These are phyloP conservation scores for Yamadazyma olivae DNA, from an alignment of 805 yeast species.

Conservation along the genomic window DNA sequence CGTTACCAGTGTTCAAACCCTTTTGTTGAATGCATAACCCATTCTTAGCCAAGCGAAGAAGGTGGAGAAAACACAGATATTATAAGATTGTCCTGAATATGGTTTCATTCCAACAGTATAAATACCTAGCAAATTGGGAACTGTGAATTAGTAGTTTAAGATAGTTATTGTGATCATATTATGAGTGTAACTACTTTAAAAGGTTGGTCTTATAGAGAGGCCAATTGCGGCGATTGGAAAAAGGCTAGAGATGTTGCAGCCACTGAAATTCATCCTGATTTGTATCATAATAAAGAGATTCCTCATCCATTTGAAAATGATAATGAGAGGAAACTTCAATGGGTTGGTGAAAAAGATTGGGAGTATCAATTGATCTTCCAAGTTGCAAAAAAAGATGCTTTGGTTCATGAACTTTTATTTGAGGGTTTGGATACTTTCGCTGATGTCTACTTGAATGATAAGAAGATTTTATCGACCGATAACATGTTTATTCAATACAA, in stretches of 20 bases:
- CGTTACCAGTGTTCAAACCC: too few relatives aligned
- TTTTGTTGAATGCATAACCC: too few relatives aligned
- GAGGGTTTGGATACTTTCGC: conserved; percentile 46
- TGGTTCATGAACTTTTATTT: conserved; percentile 26
- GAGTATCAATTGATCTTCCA: conserved; percentile 33
- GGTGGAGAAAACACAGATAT: too few relatives aligned
- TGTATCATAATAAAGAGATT: conserved; percentile 33
- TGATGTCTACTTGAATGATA: conserved; percentile 38
- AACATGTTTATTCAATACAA: conserved; percentile 42
- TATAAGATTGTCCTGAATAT: too few relatives aligned
- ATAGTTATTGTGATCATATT: too few relatives aligned
- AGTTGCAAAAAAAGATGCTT: conserved; percentile 3
- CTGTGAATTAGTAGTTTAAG: too few relatives aligned
- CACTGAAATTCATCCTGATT: conserved; percentile 40
- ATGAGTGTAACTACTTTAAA: too few relatives aligned
- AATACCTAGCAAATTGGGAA: too few relatives aligned
- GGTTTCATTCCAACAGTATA: too few relatives aligned
- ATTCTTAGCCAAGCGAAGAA: too few relatives aligned
- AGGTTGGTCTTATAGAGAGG: too few relatives aligned
- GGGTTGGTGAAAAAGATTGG: conserved; percentile 52
- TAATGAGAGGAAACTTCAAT: conserved; percentile 45
- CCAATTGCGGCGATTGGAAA: conserved; percentile 13
- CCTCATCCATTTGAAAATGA: conserved; percentile 44
- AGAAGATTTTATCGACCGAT: conserved; percentile 29
- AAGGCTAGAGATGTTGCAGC: conserved; percentile 7